Evolutionary conservation across 805 yeast genomes (phyloP), one percentile per base, ranked within the genome.

Genomic region (Metschnikowia hibisci): DNA sequence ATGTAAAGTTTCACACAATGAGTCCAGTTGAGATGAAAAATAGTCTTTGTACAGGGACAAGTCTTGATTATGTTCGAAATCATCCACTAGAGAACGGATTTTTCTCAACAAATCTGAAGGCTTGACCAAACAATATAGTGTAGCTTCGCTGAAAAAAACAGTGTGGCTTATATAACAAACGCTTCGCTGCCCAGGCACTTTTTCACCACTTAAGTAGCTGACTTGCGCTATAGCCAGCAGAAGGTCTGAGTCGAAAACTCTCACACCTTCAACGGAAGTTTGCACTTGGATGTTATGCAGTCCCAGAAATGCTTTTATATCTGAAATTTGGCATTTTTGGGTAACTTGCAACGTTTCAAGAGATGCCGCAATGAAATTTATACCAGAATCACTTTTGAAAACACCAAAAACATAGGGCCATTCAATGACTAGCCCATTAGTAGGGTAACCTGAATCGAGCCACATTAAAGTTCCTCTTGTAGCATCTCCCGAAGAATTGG

Each of bases 381-480:
- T 35, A 3, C 39, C 43, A 15, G 37, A n/a, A 1, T 37, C 45
- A 4, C 28, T 39, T 10, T 32, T 25, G 33, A 66, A 66, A 3
- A 63, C 20, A 0, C 69, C 71, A 35, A 67, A 41, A 0, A 58
- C 63, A 47, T 56, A 63, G 0, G 74, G 74, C 73, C 74, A 67
- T 23, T 45, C 51, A 3, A 68, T 52, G 1, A 50, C 60, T 11
- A 68, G 42, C 1, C 71, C 69, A 11, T 58, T 54, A 0, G 55
- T 48, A 5, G 74, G 73, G 36, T 64, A 66, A 3, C 73, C 73
- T 4, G 47, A 39, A 12, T 55, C 62, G 0, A 58, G 44, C 72
- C 74, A 69, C 8, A 67, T 53, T 14, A 71, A 46, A 2, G 74
- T 71, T 3, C 74, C 74, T 44, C 74, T 50, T 1, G 71, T 67